A percentile compares a stretch with the other conserved stretches of the same genome.
These are phyloP conservation scores for Backusella mclennaniae DNA, from an alignment of 192 early-diverging fungal species.

Conservation along the genomic window DNA sequence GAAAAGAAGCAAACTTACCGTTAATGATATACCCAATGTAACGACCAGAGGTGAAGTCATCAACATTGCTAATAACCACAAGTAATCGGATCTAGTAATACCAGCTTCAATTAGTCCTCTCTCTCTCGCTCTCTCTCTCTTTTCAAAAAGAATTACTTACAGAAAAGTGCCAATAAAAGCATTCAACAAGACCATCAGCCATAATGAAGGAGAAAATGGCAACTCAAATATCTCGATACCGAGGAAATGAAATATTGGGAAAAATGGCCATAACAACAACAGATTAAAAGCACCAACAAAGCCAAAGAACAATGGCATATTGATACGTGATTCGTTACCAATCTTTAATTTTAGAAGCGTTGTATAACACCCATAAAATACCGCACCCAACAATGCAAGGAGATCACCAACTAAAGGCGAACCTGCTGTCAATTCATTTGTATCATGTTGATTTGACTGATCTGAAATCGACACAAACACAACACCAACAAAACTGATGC, in stretches of 20 bases:
- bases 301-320: constrained; percentile 78
- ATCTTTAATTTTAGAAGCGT: constrained; percentile 69
- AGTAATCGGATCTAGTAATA: constrained; percentile 63
- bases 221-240: constrained; percentile 67
- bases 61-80: constrained; percentile 75
- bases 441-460: constrained; percentile 28
- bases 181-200: constrained; percentile 68
- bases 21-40: constrained; percentile 74
- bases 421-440: constrained; percentile 2
- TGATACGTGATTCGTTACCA: constrained; percentile 63
- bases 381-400: constrained; percentile 66
- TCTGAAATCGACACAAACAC: constrained; percentile 55
- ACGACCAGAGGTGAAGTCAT: constrained; percentile 83
- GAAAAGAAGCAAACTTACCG: constrained; percentile 42
- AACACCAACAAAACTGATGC: constrained; percentile 63
- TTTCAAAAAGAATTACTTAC: constrained; percentile 35
- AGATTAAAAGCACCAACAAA: constrained; percentile 75
- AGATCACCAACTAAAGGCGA: constrained; percentile 59
- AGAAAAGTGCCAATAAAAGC: constrained; percentile 77
- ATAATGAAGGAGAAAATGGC: constrained; percentile 48
- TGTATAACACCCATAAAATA: constrained; percentile 79
- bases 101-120: background rate
- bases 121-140: no score
- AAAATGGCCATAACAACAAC: constrained; percentile 64
- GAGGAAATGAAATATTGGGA: constrained; percentile 55